A percentile compares a stretch with the other conserved stretches of the same genome.
These are phyloP conservation scores for Nitzschia putrida DNA, from an alignment of 108 stramenopile species.

Conservation along the genomic window DNA sequence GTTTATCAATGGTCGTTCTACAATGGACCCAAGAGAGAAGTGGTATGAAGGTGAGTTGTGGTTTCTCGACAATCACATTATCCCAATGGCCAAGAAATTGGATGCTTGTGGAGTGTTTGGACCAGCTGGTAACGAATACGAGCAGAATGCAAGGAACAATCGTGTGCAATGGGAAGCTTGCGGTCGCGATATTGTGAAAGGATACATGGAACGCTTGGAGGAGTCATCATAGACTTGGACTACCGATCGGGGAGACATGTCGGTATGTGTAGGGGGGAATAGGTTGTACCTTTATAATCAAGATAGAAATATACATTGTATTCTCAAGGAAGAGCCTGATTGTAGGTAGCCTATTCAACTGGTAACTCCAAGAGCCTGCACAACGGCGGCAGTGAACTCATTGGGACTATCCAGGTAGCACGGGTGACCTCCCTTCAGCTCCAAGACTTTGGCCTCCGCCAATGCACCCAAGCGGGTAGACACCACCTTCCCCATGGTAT, in stretches of 20 bases:
- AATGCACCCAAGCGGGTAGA: slow-evolving; percentile 43
- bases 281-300: no score
- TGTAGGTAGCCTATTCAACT: neutral
- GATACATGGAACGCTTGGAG: neutral
- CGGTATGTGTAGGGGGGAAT: no score
- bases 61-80: slow-evolving; percentile 39
- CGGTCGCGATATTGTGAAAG: slow-evolving; percentile 24
- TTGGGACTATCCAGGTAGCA: slow-evolving; percentile 74
- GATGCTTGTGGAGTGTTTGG: slow-evolving; percentile 30
- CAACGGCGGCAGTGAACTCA: slow-evolving; percentile 50
- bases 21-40: slow-evolving; percentile 8
- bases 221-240: no score
- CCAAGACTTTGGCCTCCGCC: slow-evolving; percentile 47
- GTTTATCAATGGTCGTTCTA: slow-evolving; percentile 18
- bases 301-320: no score
- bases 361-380: neutral
- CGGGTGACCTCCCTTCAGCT: slow-evolving; percentile 72
- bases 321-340: no score
- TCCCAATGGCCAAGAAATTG: slow-evolving; percentile 38
- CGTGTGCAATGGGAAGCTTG: slow-evolving; percentile 28
- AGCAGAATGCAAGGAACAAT: slow-evolving; percentile 31
- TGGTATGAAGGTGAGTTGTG: slow-evolving; percentile 34
- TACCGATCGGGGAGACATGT: no score
- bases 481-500: slow-evolving; percentile 46
- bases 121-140: slow-evolving; percentile 27